Base-by-base conservation (phyloP, 2,329 filamentous ascomycete genomes). In the Onygena corvina region DNA sequence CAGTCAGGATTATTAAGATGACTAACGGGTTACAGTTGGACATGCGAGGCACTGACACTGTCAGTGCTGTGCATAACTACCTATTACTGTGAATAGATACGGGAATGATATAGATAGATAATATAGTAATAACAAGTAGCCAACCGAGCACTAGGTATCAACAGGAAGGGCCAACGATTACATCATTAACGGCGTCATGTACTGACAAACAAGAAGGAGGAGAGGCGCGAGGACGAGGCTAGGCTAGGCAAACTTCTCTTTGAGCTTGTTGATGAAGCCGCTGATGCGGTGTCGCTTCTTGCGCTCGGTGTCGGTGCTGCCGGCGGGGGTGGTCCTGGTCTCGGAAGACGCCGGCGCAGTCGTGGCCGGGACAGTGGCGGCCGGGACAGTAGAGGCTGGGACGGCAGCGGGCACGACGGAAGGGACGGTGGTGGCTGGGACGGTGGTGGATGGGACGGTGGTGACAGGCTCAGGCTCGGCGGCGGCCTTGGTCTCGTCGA, bases 221-320 rank as follows among this genome's bases (percentile, higher is more conserved):
- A 16, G 14, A 35, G 33, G 3, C 14, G 18, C 5, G 18, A 16
- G 8, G 27, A 5, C 11, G 11, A 35, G 33, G 14, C 14, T 35
- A n/a, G n/a, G n/a, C n/a, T 35, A 40, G n/a, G 21, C 36, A 18
- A 77, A 64, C 63, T 75, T 77, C 55, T 74, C 74, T 67, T 76
- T 76, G 50, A 78, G 55, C 59, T 68, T 71, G 27, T 64, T 64
- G 61, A 84, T 77, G 58, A 84, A 75, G 48, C 73, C 67, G 65
- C 80, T 83, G 52, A 81, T 58, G 48, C 80, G 73, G 64, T 77
- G 72, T 71, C 80, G 81, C 73, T 81, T 82, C 72, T 83, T 84
- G 69, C 77, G 79, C 47, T 78, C 73, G n/a, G 30, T 6, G 2
- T 60, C 60, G 3, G 58, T 56, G 16, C 58, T 54, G 12, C 54